phyloP scores from a whole-genome alignment of 2,329 filamentous ascomycete genomes.

The Pseudogymnoascus sp. region DNA sequence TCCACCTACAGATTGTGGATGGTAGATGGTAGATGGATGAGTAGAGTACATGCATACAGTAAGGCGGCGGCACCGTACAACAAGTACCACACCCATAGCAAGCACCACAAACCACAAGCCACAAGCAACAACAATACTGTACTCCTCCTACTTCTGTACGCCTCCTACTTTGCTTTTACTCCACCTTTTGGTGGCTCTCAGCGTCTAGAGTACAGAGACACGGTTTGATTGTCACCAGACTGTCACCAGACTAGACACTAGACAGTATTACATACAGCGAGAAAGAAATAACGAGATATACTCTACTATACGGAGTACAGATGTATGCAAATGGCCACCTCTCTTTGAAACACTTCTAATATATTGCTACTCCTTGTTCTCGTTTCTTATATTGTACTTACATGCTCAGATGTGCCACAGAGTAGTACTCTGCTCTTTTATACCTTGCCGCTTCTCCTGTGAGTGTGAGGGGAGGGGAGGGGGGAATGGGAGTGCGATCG shows the following conservation, averaged over 20 bases:
- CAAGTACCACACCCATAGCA: background rate
- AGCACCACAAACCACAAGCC: background rate
- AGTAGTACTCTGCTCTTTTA: background rate
- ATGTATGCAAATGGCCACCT: background rate
- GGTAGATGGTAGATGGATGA: background rate
- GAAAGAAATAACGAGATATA: background rate
- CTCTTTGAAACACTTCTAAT: background rate
- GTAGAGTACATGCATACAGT: background rate
- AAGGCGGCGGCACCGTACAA: conserved; percentile 1
- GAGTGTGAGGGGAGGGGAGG: background rate
- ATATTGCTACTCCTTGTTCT: background rate
- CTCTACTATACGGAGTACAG: conserved; percentile 7
- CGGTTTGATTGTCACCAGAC: conserved; percentile 1
- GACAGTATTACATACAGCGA: conserved; percentile 1
- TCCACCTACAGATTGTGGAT: background rate
- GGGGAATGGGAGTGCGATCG: background rate
- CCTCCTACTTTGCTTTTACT: background rate
- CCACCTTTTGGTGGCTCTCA: background rate
- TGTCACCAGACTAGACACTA: background rate
- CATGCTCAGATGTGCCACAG: background rate
- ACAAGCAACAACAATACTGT: background rate
- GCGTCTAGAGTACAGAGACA: conserved; percentile 2
- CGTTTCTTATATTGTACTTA: background rate
- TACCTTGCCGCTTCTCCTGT: background rate
- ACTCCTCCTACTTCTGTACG: too few relatives aligned